phyloP scores from a whole-genome alignment of 2,329 filamentous ascomycete species.

The Penicillium aurantiogriseum region DNA sequence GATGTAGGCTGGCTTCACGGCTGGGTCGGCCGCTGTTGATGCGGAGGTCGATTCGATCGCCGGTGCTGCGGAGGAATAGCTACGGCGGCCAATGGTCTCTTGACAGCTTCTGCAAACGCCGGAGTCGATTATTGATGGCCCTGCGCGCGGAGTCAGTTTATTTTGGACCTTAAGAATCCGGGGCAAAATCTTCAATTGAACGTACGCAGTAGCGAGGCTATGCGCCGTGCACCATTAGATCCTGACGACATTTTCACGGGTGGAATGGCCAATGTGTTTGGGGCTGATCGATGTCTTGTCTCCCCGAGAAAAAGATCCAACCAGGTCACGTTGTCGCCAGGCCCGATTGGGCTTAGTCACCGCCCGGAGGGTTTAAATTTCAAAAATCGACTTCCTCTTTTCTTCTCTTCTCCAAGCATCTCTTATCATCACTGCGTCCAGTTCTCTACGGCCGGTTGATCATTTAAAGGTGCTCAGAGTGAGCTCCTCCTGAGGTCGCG shows the following conservation, averaged over 20 bases:
- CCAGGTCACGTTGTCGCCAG: conserved; percentile 37
- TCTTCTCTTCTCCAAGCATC: conserved; percentile 61
- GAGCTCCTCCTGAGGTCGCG: conserved; percentile 56
- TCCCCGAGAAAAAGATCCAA: conserved; percentile 40
- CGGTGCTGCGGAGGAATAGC: conserved; percentile 40
- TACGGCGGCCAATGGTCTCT: conserved; percentile 41
- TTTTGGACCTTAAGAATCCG: not conserved
- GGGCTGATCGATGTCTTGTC: conserved; percentile 16
- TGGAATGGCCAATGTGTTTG: conserved; percentile 12
- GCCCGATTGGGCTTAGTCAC: conserved; percentile 23
- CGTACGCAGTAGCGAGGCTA: conserved; percentile 42
- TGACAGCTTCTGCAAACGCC: conserved; percentile 46
- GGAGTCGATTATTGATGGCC: conserved; percentile 40
- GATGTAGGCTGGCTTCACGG: conserved; percentile 42
- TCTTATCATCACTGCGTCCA: conserved; percentile 92
- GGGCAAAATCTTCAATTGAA: conserved; percentile 7
- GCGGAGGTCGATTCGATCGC: conserved; percentile 38
- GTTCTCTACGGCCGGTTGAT: conserved; percentile 74
- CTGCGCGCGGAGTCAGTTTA: conserved; percentile 24
- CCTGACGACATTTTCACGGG: conserved; percentile 39
- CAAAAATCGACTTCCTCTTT: conserved; percentile 26
- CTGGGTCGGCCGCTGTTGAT: conserved; percentile 31
- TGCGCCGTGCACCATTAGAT: conserved; percentile 43
- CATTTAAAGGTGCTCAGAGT: conserved; percentile 90
- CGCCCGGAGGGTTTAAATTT: conserved; percentile 28